Evolutionary conservation across 208 protist species (phyloP), one percentile per base, ranked within the genome.

Genomic region (Crithidia sp.): DNA sequence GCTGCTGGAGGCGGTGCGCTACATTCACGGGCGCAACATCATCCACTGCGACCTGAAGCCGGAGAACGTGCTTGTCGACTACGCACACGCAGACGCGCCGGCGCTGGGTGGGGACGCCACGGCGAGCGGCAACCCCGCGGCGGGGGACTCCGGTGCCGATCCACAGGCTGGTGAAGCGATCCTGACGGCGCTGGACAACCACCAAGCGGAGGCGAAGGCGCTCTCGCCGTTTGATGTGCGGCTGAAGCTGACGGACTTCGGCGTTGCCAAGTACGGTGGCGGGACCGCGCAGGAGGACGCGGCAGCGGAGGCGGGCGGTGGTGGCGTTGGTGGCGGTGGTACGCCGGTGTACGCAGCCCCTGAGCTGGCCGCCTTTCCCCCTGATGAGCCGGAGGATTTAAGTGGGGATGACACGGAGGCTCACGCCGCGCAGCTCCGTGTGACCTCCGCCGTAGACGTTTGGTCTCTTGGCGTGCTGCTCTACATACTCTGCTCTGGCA

Each of bases 31-130:
- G 52, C 72, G 80, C 39, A 69, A 84, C 50, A 97, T 99, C 62
- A 98, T 99, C 55, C 98, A 99, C 75, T 99, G 98, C 70, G 98
- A 99, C 80, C 73, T 99, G 41, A 99, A 99, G 83, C 95, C 95
- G 9, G 96, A 98, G 80, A 98, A 98, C 79, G 91, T 99, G 14
- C 85, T 98, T 19, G 82, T 90, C 28, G 86, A 94, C 71, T 74
- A 49, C 39, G 52, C 10, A 14, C 16, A 10, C 13, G 28, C 28
- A 28, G 28, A 28, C 28, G 28, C 28, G 28, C 28, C 28, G 28
- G 28, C 28, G 28, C 28, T 28, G n/a, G 39, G 39, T 7, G n/a
- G 39, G 4, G n/a, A 40, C 13, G 17, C 43, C 12, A 7, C 44
- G n/a, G 56, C 39, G 13, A 8, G 39, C 37, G 19, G 10, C 7